Base-by-base conservation (phyloP, 2,329 filamentous ascomycete genomes). In the Ascosphaera pollenicola region DNA sequence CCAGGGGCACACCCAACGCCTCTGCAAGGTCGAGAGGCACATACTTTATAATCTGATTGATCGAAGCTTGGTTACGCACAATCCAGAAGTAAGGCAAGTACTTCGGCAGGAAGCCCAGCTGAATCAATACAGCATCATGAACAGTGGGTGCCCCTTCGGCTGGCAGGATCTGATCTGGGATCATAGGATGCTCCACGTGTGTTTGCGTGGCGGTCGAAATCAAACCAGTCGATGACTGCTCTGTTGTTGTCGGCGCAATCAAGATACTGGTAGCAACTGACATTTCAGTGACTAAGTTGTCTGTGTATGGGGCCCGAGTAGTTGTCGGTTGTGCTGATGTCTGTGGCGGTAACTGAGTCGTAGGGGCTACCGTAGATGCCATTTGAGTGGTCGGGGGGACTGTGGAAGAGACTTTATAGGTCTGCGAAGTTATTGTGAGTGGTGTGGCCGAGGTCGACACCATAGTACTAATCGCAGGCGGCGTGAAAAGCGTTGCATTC, bases 81-180 rank as follows among this genome's bases (percentile, higher is more conserved):
- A 95, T 79, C 52, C 91, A 93, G 7, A 69, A 62, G 56, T 89
- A 98, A 61, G 91, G 87, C 48, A 92, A 68, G 1, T 71, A 69
- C 51, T 74, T 78, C 39, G 72, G 63, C 17, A 35, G 32, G 67
- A 95, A 94, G 26, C 80, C 89, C 45, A 95, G 68, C 54, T 93
- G 83, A 47, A 93, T 76, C 48, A 80, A 59, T 3, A 71, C 73
- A 1, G 70, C 73, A 47, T 80, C 78, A 8, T 15, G 17, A 13
- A 18, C 32, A 3, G 65, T 58, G 0, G 81, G 78, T 15, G 65
- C 55, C 21, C 69, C 69, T 41, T 69, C 65, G 32, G 73, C 69
- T 7, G 83, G 82, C 19, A 75, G 70, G 46, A 94, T 85, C 35
- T 80, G 69, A 49, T 72, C 73, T 16, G 84, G 84, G 42, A 91